phyloP scores from a whole-genome alignment of 345 rosid genomes.

The Iberis pinnata region DNA sequence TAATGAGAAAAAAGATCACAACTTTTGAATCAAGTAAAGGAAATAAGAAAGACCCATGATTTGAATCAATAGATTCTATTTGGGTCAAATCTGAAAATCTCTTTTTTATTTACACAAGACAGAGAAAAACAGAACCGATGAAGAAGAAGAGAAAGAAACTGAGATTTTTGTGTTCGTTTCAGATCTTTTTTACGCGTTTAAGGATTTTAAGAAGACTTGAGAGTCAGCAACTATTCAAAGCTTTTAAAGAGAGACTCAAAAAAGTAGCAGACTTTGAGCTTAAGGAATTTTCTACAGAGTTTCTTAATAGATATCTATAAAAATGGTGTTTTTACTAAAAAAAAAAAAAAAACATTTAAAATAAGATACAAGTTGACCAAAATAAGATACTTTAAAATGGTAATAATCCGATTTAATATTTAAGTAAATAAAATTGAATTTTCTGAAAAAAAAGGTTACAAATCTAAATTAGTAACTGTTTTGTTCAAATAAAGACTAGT shows the following conservation, averaged over 20 bases:
- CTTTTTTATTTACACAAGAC: neutral
- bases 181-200: conserved; percentile 17
- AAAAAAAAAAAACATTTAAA: neutral
- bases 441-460: conserved; percentile 1
- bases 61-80: conserved; percentile 15
- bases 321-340: conserved; percentile 9
- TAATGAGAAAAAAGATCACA: conserved; percentile 13
- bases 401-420: too few relatives aligned
- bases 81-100: conserved; percentile 14
- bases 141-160: conserved; percentile 10
- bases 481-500: too few relatives aligned
- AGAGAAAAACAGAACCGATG: conserved; percentile 21
- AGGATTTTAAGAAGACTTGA: conserved; percentile 18
- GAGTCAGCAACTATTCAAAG: conserved; percentile 34
- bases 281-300: conserved; percentile 23
- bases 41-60: conserved; percentile 22
- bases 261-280: conserved; percentile 24
- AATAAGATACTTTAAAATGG: too few relatives aligned
- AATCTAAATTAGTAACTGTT: neutral
- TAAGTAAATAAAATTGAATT: neutral
- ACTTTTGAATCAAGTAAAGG: conserved; percentile 19
- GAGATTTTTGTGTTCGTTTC: conserved; percentile 11
- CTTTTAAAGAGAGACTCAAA: conserved; percentile 15
- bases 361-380: neutral
- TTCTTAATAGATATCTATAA: conserved; percentile 17